phyloP scores from a whole-genome alignment of 2,329 filamentous ascomycete genomes.

The Xylaria sp. region DNA sequence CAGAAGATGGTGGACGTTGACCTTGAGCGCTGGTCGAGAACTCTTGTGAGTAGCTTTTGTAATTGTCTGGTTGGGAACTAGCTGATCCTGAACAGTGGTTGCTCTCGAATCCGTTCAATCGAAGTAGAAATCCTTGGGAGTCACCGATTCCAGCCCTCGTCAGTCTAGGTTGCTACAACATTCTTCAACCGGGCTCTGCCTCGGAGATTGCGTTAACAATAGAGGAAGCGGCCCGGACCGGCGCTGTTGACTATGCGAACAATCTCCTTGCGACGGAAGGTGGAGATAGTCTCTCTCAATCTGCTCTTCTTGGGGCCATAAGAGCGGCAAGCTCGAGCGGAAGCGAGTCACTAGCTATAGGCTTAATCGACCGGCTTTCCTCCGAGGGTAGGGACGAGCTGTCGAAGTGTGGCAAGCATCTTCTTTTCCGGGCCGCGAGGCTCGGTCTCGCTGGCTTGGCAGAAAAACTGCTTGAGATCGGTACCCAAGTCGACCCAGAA shows the following conservation, averaged over 20 bases:
- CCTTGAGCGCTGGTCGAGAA: slow-evolving; percentile 19
- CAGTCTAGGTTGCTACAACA: slow-evolving; percentile 1
- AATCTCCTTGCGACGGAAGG: slow-evolving; percentile 4
- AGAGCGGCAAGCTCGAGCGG: slow-evolving; percentile 16
- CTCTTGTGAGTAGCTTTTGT: slow-evolving; percentile 4
- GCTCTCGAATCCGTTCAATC: slow-evolving; percentile 19
- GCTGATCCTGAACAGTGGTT: slow-evolving; percentile 15
- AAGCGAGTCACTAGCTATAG: slow-evolving; percentile 10
- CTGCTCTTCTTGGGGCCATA: slow-evolving; percentile 5
- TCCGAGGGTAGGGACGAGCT: not conserved
- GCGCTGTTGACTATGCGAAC: not conserved
- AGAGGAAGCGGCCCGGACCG: slow-evolving; percentile 19
- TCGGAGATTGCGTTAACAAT: not conserved
- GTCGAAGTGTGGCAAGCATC: not conserved
- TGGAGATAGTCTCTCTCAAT: not conserved
- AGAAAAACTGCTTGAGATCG: slow-evolving; percentile 7
- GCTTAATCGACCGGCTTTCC: slow-evolving; percentile 14
- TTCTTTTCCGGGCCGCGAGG: slow-evolving; percentile 20
- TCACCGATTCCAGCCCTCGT: slow-evolving; percentile 15
- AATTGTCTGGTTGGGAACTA: not conserved
- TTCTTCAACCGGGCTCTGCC: slow-evolving; percentile 2
- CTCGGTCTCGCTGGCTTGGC: slow-evolving; percentile 9
- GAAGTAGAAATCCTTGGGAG: slow-evolving; percentile 14
- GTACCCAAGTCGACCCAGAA: slow-evolving; percentile 9
- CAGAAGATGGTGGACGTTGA: not conserved